Conservation (phyloP, 805 yeast species). For the Lachancea sp. region DNA sequence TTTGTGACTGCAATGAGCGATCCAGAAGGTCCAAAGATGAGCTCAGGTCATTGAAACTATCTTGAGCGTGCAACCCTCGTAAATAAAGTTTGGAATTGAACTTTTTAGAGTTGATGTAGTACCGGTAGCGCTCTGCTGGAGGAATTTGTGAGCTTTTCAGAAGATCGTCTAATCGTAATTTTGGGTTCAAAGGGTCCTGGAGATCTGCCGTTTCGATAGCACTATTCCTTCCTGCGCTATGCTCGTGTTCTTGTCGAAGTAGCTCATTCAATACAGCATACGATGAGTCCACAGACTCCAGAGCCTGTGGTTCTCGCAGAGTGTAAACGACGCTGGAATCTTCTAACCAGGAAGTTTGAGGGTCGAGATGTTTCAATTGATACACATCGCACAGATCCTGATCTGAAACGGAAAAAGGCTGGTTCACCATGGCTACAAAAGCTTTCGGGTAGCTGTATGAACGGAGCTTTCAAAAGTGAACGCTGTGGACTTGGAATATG, state of each 20-base stretch:
- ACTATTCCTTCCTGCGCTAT: slow-evolving; percentile 9
- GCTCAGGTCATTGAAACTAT: slow-evolving; percentile 45
- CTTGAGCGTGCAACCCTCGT: slow-evolving; percentile 48
- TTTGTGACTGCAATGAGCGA: slow-evolving; percentile 41
- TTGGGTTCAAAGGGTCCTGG: slow-evolving; percentile 9
- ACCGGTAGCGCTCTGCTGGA: slow-evolving; percentile 37
- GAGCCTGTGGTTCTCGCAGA: slow-evolving; percentile 21
- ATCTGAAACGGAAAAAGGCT: slow-evolving; percentile 19
- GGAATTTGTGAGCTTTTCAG: slow-evolving; percentile 37
- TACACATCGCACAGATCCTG: slow-evolving; percentile 34
- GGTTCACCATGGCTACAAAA: neutral
- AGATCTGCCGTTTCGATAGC: slow-evolving; percentile 12
- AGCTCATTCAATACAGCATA: slow-evolving; percentile 31
- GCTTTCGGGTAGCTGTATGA: neutral
- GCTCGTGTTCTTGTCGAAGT: slow-evolving; percentile 22
- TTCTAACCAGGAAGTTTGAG: slow-evolving; percentile 34
- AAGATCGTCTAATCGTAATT: slow-evolving; percentile 19
- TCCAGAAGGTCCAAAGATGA: slow-evolving; percentile 45
- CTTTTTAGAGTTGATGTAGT: slow-evolving; percentile 48
- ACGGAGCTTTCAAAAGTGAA: no score
- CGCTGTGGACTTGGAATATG: no score
- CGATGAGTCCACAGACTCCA: slow-evolving; percentile 25
- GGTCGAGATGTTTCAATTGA: slow-evolving; percentile 39
- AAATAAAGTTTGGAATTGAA: slow-evolving; percentile 55
- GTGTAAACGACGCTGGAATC: slow-evolving; percentile 28